phyloP scores from a whole-genome alignment of 176 grass and related monocot species.

The Aegilops longissima region DNA sequence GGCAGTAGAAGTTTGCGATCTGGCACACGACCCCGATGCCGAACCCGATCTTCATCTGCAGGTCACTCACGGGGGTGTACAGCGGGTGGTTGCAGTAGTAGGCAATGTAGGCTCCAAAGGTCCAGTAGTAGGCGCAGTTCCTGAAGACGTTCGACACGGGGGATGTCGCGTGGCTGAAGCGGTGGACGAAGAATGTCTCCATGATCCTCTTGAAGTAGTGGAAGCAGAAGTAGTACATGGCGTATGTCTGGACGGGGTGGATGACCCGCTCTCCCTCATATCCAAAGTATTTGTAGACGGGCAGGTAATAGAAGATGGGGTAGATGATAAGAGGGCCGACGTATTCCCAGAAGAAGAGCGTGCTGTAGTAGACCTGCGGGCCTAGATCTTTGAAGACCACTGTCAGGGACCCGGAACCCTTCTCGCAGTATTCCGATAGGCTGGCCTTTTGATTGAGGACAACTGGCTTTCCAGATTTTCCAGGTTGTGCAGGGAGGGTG shows the following conservation, averaged over 20 bases:
- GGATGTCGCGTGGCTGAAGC: constrained; percentile 94
- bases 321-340: constrained; percentile 84
- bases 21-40: constrained; percentile 77
- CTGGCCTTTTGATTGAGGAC: constrained; percentile 68
- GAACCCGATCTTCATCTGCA: constrained; percentile 94
- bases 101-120: constrained; percentile 81
- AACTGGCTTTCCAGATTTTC: constrained; percentile 55
- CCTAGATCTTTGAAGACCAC: constrained; percentile 96
- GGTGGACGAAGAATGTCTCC: constrained; percentile 94
- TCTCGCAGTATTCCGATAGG: constrained; percentile 75
- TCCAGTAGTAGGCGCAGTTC: constrained; percentile 98
- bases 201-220: constrained; percentile 97
- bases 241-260: constrained; percentile 84
- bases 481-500: constrained; percentile 65
- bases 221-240: constrained; percentile 91
- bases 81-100: constrained; percentile 92
- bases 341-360: constrained; percentile 95
- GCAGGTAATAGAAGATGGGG: constrained; percentile 87
- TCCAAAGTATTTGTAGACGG: constrained; percentile 82
- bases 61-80: constrained; percentile 76
- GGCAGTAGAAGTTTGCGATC: constrained; percentile 90
- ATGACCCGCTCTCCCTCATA: constrained; percentile 62
- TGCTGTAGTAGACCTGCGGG: constrained; percentile 72
- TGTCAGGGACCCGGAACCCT: constrained; percentile 59
- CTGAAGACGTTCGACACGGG: constrained; percentile 85